These are phyloP conservation scores for Diaporthe vaccinii DNA, from an alignment of 2,329 filamentous ascomycete species.

Conservation along the genomic window DNA sequence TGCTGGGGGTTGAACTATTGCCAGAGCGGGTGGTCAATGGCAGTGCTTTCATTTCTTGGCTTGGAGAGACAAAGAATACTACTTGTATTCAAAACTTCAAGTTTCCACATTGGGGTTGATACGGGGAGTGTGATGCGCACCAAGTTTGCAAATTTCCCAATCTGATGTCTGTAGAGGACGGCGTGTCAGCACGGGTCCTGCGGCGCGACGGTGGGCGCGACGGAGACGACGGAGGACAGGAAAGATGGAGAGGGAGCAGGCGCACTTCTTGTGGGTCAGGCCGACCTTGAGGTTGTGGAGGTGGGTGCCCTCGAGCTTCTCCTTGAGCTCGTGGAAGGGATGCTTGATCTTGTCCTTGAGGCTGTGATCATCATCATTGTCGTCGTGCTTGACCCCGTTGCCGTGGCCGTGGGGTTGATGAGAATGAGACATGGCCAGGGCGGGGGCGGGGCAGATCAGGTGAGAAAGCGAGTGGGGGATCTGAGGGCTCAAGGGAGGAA, in stretches of 20 bases:
- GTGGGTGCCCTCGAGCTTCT: conserved; percentile 67
- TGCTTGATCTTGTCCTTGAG: conserved; percentile 64
- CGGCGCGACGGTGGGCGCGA: background rate
- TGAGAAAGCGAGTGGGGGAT: background rate
- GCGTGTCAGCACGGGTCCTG: conserved; percentile 15
- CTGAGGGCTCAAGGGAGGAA: background rate
- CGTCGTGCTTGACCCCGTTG: conserved; percentile 26
- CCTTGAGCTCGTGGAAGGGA: conserved; percentile 60
- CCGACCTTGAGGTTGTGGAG: conserved; percentile 70
- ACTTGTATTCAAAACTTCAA: background rate
- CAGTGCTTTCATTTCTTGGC: background rate
- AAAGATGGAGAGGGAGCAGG: conserved; percentile 22
- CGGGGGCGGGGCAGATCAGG: background rate
- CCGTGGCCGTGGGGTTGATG: conserved; percentile 4
- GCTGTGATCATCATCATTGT: conserved; percentile 41
- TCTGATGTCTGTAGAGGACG: conserved; percentile 59
- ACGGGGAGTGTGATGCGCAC: conserved; percentile 54
- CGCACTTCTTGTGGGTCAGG: conserved; percentile 71
- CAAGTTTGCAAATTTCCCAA: conserved; percentile 74
- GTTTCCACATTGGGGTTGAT: background rate
- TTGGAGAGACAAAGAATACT: background rate
- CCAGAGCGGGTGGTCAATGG: conserved; percentile 17
- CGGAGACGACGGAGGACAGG: background rate
- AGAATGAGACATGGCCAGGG: conserved; percentile 36
- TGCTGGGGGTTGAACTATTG: conserved; percentile 84